Conservation (phyloP, 768 basidiomycete genomes). For the Neoboletus subvelutipes region DNA sequence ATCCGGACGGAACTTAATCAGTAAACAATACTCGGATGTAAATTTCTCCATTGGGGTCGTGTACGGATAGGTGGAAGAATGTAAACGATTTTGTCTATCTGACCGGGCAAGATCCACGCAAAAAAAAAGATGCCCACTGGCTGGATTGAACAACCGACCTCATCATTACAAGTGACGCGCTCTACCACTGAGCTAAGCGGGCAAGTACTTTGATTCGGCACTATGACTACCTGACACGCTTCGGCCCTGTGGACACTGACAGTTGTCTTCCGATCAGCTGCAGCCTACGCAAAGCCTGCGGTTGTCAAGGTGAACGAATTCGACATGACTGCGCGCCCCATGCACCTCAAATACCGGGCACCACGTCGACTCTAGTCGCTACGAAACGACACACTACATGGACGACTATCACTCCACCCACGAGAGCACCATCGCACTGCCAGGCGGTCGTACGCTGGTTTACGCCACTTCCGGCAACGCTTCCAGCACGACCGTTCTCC, state of each 20-base stretch:
- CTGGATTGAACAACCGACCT: conserved; percentile 48
- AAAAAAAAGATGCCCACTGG: conserved; percentile 35
- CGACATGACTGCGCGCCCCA: not conserved
- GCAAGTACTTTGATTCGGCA: not conserved
- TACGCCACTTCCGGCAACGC: conserved; percentile 54
- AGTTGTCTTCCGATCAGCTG: too few species aligned
- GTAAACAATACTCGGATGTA: not conserved
- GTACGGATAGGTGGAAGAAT: not conserved
- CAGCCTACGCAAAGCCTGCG: too few species aligned
- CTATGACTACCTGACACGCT: not conserved
- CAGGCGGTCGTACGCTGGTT: conserved; percentile 48
- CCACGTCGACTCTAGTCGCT: not conserved
- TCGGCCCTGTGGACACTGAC: too few species aligned
- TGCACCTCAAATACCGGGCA: not conserved
- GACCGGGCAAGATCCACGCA: not conserved
- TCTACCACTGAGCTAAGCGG: conserved; percentile 48
- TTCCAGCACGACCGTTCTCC: conserved; percentile 46
- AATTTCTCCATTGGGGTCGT: not conserved
- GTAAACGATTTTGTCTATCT: not conserved
- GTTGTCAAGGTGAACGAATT: too few species aligned
- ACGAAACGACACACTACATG: conserved; percentile 4
- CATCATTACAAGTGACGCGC: conserved; percentile 47
- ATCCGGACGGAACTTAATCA: conserved; percentile 37
- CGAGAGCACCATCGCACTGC: conserved; percentile 23
- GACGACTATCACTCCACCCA: not conserved